Evolutionary conservation across 176 grass and related monocot genomes (phyloP), one percentile per base, ranked within the genome.

Genomic region (Cenchrus americanus): DNA sequence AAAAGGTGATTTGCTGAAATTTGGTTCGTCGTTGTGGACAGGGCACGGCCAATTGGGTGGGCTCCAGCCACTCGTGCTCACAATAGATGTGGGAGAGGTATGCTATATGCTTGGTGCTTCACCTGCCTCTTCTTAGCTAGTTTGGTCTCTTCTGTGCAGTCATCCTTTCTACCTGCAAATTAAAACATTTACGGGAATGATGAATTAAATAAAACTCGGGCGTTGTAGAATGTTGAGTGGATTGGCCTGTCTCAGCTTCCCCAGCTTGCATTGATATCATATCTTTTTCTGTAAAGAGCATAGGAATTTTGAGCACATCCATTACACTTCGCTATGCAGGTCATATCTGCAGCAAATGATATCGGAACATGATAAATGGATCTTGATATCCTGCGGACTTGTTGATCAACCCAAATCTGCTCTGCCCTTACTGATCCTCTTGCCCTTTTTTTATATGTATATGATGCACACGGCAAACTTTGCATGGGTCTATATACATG

Each of bases 71-170:
- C 88, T 83, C 66, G 14, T 90, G 26, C 84, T 90, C 73, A 86
- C 55, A 82, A 73, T 90, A 67, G 49, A 57, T 32, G 73, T 40
- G 3, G 88, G 84, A 61, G 79, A 90, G 88, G 88, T 90, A 90
- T 65, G 14, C 23, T 90, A 90, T 90, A 90, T 65, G 14, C 23
- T 51, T 80, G 1, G 51, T 82, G 18, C 13, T 14, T 13, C n/a
- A 0, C 62, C 32, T 72, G 27, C 49, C 24, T 34, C n/a, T 18
- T 7, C 12, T 52, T 41, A 3, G 32, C 14, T 19, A 10, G 8
- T 12, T 54, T 34, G n/a, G 30, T 46, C 40, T 73, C 47, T 55
- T 75, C n/a, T 67, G 3, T 66, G 15, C 1, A 7, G 8, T 74
- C 12, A 67, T 42, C 13, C 17, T 21, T 75, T 37, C 22, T 86